Base-by-base conservation (phyloP, 2,329 filamentous ascomycete genomes). In the Periconia sp. region DNA sequence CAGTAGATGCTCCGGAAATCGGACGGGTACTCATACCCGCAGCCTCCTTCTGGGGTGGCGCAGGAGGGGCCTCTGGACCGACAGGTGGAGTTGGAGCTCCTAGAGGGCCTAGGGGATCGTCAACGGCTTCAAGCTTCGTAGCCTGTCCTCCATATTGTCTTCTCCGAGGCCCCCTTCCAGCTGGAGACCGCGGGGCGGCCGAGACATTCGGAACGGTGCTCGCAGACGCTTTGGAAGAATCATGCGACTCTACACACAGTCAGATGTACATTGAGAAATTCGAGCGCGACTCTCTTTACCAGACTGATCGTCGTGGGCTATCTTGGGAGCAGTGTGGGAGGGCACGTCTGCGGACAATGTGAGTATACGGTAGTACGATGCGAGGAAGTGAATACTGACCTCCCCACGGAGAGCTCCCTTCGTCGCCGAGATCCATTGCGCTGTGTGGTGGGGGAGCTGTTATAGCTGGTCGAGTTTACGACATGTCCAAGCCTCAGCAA, bases 41-140 rank as follows among this genome's bases (percentile, higher is more conserved):
- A 35, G 75, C 65, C 66, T 85, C 82, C 70, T 85, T 85, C 59
- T 80, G 78, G 11, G 82, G 82, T 23, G 81, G 81, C 25, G 74
- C 84, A n/a, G 87, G 87, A 43, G 87, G 87, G 47, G 82, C 78
- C 40, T 84, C 81, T 43, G 65, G 56, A 40, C 73, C 69, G 24
- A 71, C 61, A 4, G 70, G 68, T 23, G 79, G 79, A 37, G 82
- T 81, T 19, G 86, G 70, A 40, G 85, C 86, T 45, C 89, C 89
- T 37, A 95, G 76, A 16, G 89, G 89, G 1, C 89, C 89, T 32
- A 92, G 80, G 42, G 87, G 86, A 59, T 83, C 78, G 65, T 91
- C 87, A 55, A 89, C 86, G 48, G 86, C 86, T 72, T 92, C 85
- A 48, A 92, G 85, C 40, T 84, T 86, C 33, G 88, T 91, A 21